Evolutionary conservation across 805 yeast species (phyloP).

Genomic region (Clavispora santaluciae): DNA sequence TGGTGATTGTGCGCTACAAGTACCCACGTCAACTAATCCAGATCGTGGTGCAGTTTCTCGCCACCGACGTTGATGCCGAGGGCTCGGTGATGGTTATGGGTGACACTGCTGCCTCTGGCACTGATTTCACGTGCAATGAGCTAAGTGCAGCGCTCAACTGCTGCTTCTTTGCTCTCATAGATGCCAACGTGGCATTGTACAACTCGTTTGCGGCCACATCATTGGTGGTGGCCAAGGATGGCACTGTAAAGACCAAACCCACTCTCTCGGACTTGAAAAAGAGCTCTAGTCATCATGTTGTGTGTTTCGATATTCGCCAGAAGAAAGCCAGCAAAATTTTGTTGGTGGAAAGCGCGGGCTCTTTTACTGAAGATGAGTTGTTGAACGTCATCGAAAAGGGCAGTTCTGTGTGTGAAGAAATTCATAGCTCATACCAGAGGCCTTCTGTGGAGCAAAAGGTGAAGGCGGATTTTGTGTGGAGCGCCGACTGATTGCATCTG

Average conservation of each 20-base stretch:
- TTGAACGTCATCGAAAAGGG: constrained; percentile 49
- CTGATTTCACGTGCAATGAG: constrained; percentile 42
- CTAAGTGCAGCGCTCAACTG: constrained; percentile 71
- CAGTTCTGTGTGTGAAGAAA: constrained; percentile 40
- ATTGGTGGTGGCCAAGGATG: constrained; percentile 21
- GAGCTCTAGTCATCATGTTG: constrained; percentile 58
- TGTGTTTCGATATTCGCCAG: constrained; percentile 54
- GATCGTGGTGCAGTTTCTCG: constrained; percentile 38
- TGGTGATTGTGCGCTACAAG: constrained; percentile 53
- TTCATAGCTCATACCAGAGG: constrained; percentile 44
- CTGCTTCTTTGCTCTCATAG: constrained; percentile 66
- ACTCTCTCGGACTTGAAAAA: constrained; percentile 34
- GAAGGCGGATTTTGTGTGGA: constrained; percentile 58
- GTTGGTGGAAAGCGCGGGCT: constrained; percentile 70
- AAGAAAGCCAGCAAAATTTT: constrained; percentile 52
- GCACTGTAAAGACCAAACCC: constrained; percentile 35
- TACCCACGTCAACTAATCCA: constrained; percentile 70
- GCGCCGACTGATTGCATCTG: constrained; percentile 6
- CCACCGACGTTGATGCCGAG: constrained; percentile 21
- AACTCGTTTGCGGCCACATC: constrained; percentile 58
- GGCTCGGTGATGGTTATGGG: constrained; percentile 12
- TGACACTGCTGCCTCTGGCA: constrained; percentile 15
- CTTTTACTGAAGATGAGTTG: constrained; percentile 54
- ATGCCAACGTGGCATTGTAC: constrained; percentile 69
- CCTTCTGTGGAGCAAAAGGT: constrained; percentile 44